These are phyloP conservation scores for Atkinsonella texensis DNA, from an alignment of 2,329 filamentous ascomycete species.

Conservation along the genomic window DNA sequence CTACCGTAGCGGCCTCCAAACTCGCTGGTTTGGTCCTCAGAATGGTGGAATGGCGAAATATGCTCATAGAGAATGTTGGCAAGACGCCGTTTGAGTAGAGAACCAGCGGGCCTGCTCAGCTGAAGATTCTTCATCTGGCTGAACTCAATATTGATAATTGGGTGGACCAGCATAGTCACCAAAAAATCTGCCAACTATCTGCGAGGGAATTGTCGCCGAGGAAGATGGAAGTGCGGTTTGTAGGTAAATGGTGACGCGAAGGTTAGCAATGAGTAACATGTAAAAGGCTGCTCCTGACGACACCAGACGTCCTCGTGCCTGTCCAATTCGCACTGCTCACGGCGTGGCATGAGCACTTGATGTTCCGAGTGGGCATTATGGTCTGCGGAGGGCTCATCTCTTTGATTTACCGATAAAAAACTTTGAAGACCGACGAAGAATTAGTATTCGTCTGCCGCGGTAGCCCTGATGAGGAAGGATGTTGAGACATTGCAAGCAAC, in stretches of 20 bases:
- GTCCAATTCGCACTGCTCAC: conserved; percentile 19
- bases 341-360: conserved; percentile 22
- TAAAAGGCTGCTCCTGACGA: conserved; percentile 13
- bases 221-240: conserved; percentile 15
- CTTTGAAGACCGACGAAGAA: no score
- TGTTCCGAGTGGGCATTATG: conserved; percentile 18
- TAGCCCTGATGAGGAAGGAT: conserved; percentile 21
- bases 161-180: conserved; percentile 27
- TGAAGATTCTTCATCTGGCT: conserved; percentile 23
- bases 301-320: conserved; percentile 16
- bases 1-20: conserved; percentile 13
- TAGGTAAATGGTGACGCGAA: conserved; percentile 12
- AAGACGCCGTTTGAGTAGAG: conserved; percentile 33
- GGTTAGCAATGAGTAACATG: background rate
- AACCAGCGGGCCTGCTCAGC: conserved; percentile 26
- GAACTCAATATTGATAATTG: conserved; percentile 32
- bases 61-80: conserved; percentile 24
- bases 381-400: conserved; percentile 19
- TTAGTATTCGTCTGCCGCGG: conserved; percentile 17
- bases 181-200: conserved; percentile 17
- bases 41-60: conserved; percentile 19
- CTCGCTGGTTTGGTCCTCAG: conserved; percentile 16
- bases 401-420: conserved; percentile 16
- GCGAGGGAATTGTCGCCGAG: conserved; percentile 19
- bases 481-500: conserved; percentile 17